phyloP scores from a whole-genome alignment of 257 asterid species.

The Henckelia pumila region DNA sequence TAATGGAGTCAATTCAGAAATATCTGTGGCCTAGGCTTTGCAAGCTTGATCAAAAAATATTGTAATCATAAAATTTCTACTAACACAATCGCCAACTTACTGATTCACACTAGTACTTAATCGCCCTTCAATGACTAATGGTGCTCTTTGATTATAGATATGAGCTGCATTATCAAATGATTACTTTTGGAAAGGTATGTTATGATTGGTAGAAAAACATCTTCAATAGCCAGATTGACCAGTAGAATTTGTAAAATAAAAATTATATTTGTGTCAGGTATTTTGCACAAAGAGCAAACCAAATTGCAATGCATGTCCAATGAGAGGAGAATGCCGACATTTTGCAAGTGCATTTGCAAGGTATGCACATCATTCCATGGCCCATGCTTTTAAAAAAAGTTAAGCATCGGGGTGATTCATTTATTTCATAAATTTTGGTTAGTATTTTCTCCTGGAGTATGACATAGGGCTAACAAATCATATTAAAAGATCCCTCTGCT shows the following conservation, averaged over 20 bases:
- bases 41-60: slow-evolving; percentile 54
- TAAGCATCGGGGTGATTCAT: neutral
- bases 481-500: neutral
- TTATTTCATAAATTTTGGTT: neutral
- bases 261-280: slow-evolving; percentile 28
- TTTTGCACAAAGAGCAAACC: slow-evolving; percentile 57
- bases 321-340: slow-evolving; percentile 66
- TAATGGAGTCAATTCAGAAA: slow-evolving; percentile 51
- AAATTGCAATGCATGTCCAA: slow-evolving; percentile 59
- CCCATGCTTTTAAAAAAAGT: neutral
- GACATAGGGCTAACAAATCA: neutral
- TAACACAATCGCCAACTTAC: neutral
- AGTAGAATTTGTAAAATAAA: slow-evolving; percentile 17
- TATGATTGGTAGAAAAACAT: slow-evolving; percentile 7
- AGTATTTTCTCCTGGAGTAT: neutral
- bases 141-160: slow-evolving; percentile 35
- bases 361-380: slow-evolving; percentile 22
- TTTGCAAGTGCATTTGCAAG: slow-evolving; percentile 61
- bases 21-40: slow-evolving; percentile 61
- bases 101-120: slow-evolving; percentile 2
- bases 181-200: slow-evolving; percentile 59
- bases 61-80: slow-evolving; percentile 31
- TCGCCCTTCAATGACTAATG: slow-evolving; percentile 13
- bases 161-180: slow-evolving; percentile 56
- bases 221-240: neutral